These are phyloP conservation scores for Penicillium sp. DNA, from an alignment of 2,329 filamentous ascomycete genomes.

Conservation along the genomic window DNA sequence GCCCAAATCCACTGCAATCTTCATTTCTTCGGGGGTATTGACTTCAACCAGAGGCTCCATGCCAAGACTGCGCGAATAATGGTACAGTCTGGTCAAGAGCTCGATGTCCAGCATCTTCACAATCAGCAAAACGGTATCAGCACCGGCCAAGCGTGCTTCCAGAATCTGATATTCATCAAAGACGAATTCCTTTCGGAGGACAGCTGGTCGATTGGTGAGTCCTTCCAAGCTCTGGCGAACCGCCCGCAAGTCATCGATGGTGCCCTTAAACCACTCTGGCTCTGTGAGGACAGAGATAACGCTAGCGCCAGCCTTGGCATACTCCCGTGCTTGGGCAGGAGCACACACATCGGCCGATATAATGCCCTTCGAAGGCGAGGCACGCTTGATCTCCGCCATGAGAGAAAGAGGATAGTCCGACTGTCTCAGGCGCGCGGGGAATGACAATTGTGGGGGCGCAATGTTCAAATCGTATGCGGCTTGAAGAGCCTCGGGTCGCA, in stretches of 20 bases:
- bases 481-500: slow-evolving; percentile 78
- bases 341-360: slow-evolving; percentile 87
- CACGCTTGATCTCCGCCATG: slow-evolving; percentile 96
- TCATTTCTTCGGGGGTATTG: slow-evolving; percentile 91
- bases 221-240: slow-evolving; percentile 86
- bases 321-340: slow-evolving; percentile 83
- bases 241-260: slow-evolving; percentile 84
- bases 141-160: slow-evolving; percentile 86
- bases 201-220: slow-evolving; percentile 87
- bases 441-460: slow-evolving; percentile 78
- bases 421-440: slow-evolving; percentile 74
- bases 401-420: slow-evolving; percentile 86
- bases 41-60: slow-evolving; percentile 99
- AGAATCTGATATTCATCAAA: slow-evolving; percentile 98
- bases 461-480: slow-evolving; percentile 81
- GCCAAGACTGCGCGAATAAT: slow-evolving; percentile 82
- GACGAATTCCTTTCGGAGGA: slow-evolving; percentile 93
- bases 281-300: slow-evolving; percentile 98
- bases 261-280: slow-evolving; percentile 98
- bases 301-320: slow-evolving; percentile 90
- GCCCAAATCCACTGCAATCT: slow-evolving; percentile 78
- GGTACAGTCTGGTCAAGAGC: slow-evolving; percentile 73
- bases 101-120: slow-evolving; percentile 92
- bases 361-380: slow-evolving; percentile 91
- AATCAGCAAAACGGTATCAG: slow-evolving; percentile 91